Conservation (phyloP, 495 filamentous ascomycete genomes). For the Astrocystis sublimbata region DNA sequence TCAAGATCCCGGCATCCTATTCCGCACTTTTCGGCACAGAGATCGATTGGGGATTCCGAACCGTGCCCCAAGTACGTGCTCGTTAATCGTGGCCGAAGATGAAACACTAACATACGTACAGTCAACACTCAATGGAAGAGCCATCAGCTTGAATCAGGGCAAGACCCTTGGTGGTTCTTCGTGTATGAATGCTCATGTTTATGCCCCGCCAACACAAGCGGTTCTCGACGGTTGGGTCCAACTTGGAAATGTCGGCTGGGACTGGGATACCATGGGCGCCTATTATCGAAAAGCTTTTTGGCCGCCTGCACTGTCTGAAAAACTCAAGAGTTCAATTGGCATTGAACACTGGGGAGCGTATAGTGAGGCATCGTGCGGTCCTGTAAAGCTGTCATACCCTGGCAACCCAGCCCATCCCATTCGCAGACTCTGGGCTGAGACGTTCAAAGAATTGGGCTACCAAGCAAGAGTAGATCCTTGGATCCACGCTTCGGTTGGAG, state of each 20-base stretch:
- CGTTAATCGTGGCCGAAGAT: background rate
- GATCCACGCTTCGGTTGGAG: conserved; percentile 41
- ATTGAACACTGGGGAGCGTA: conserved; percentile 32
- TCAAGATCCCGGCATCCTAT: conserved; percentile 16
- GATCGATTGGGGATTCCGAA: conserved; percentile 48
- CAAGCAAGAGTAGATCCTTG: conserved; percentile 34
- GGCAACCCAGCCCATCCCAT: conserved; percentile 27
- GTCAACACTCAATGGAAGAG: conserved; percentile 23
- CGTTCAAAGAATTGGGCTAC: conserved; percentile 35
- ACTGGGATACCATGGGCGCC: conserved; percentile 47
- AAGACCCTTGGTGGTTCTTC: conserved; percentile 56
- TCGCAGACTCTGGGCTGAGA: conserved; percentile 36
- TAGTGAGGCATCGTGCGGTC: conserved; percentile 33
- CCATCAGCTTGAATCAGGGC: conserved; percentile 47
- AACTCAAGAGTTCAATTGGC: conserved; percentile 23
- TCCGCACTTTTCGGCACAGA: background rate
- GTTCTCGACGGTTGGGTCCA: conserved; percentile 53
- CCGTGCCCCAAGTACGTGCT: conserved; percentile 47
- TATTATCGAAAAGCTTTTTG: conserved; percentile 46
- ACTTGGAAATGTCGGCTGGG: conserved; percentile 56
- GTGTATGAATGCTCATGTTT: conserved; percentile 55
- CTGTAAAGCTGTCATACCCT: conserved; percentile 42
- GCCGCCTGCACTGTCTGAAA: conserved; percentile 25
- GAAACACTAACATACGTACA: conserved; percentile 17
- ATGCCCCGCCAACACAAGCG: conserved; percentile 42